phyloP scores from a whole-genome alignment of 371 early-diverging fungal genomes.

The Apophysomyces ossiformis region DNA sequence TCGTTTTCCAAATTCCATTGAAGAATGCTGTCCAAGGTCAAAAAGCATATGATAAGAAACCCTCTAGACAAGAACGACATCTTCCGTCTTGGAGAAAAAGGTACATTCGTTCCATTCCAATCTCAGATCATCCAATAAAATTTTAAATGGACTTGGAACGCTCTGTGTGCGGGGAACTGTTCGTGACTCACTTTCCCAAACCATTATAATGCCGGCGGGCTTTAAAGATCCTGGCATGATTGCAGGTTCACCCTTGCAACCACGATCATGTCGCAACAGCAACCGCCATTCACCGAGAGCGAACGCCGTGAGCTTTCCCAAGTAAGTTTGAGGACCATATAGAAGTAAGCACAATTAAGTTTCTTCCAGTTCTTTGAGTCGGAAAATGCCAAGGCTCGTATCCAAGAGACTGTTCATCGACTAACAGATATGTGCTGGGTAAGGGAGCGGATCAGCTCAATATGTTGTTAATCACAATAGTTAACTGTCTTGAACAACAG shows the following conservation, averaged over 20 bases:
- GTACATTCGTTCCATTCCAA: no score
- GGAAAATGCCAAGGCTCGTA: conserved; percentile 75
- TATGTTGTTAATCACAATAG: not conserved
- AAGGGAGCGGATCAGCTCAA: conserved; percentile 4
- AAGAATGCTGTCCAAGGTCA: no score
- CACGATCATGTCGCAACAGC: conserved; percentile 23
- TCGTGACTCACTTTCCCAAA: no score
- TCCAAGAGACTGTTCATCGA: conserved; percentile 70
- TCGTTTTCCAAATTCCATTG: no score
- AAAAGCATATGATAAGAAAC: no score
- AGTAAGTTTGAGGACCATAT: conserved; percentile 14
- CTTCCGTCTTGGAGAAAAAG: no score
- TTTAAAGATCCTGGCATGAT: not conserved
- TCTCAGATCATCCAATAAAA: no score
- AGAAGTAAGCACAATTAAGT: not conserved
- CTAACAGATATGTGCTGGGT: conserved; percentile 79
- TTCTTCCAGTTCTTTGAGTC: conserved; percentile 63
- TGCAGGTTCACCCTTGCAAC: not conserved
- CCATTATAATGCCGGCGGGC: not conserved
- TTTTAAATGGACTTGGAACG: no score
- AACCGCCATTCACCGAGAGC: conserved; percentile 57
- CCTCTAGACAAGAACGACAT: no score
- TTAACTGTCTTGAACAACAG: conserved; percentile 4
- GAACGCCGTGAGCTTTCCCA: conserved; percentile 67
- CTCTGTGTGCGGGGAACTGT: no score